phyloP scores from a whole-genome alignment of 805 yeast genomes.

The Teunomyces funiuensis region DNA sequence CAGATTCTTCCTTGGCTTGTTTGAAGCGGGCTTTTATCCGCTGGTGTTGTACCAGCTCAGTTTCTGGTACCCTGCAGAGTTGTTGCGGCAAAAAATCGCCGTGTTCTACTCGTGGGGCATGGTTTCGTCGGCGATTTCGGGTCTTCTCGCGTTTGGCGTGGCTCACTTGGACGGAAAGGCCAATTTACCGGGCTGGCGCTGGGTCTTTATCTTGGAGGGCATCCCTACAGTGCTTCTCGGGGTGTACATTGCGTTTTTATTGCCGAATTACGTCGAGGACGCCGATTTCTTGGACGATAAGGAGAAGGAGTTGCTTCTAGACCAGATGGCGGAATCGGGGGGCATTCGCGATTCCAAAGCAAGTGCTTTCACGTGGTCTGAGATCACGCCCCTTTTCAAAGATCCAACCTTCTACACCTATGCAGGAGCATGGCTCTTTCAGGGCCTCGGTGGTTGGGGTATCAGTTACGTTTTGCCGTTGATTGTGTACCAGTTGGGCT shows the following conservation, averaged over 20 bases:
- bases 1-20: not conserved
- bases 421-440: not conserved
- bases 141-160: not conserved
- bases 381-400: not conserved
- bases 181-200: not conserved
- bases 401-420: not conserved
- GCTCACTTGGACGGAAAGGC: not conserved
- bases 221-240: not conserved
- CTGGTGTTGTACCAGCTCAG: conserved; percentile 1
- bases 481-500: not conserved
- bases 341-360: no score
- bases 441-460: not conserved
- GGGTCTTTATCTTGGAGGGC: conserved; percentile 1
- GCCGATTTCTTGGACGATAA: not conserved
- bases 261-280: not conserved
- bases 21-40: not conserved
- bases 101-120: conserved; percentile 1
- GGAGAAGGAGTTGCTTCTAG: not conserved
- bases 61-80: not conserved
- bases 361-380: not conserved
- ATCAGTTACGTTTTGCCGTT: not conserved
- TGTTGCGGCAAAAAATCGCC: not conserved
- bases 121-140: not conserved
- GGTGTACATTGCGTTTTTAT: not conserved
- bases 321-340: not conserved